Conservation (phyloP, 2,329 filamentous ascomycete genomes). For the Diaporthe sp. region DNA sequence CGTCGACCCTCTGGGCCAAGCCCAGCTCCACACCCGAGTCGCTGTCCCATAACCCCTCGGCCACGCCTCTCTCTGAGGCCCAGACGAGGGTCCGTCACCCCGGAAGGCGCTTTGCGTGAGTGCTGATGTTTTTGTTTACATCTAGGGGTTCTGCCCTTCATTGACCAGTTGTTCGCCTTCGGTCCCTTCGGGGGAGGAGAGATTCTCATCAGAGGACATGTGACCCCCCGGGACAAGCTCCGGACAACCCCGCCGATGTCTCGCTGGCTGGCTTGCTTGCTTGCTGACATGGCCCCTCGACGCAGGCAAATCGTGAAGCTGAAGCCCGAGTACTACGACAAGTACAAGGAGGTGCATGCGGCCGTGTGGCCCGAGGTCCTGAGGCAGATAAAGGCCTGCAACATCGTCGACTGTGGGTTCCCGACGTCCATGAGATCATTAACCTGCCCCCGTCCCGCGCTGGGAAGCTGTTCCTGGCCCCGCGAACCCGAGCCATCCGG, state of each 20-base stretch:
- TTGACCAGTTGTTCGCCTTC: not conserved
- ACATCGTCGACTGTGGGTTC: slow-evolving; percentile 76
- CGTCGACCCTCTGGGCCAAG: slow-evolving; percentile 32
- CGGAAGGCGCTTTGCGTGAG: slow-evolving; percentile 29
- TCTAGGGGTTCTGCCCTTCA: not conserved
- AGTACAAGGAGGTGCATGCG: slow-evolving; percentile 80
- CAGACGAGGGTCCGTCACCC: slow-evolving; percentile 32
- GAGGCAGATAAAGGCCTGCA: slow-evolving; percentile 79
- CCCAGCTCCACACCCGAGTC: slow-evolving; percentile 18
- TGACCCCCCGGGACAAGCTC: slow-evolving; percentile 6
- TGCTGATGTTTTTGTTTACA: not conserved
- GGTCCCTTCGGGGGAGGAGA: not conserved
- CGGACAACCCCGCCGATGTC: not conserved
- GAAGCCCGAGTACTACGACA: slow-evolving; percentile 71
- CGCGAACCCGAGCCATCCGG: not conserved
- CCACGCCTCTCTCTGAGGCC: slow-evolving; percentile 27
- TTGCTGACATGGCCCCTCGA: slow-evolving; percentile 59
- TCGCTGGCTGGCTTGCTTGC: slow-evolving; percentile 47
- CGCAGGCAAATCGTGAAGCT: slow-evolving; percentile 77
- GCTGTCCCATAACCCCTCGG: slow-evolving; percentile 23
- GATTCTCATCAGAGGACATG: not conserved
- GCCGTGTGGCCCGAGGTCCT: slow-evolving; percentile 83
- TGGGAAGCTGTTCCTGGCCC: not conserved
- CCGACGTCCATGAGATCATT: not conserved
- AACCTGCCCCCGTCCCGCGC: not conserved